Conservation (phyloP, 768 basidiomycete species). For the Suillus brevipes region DNA sequence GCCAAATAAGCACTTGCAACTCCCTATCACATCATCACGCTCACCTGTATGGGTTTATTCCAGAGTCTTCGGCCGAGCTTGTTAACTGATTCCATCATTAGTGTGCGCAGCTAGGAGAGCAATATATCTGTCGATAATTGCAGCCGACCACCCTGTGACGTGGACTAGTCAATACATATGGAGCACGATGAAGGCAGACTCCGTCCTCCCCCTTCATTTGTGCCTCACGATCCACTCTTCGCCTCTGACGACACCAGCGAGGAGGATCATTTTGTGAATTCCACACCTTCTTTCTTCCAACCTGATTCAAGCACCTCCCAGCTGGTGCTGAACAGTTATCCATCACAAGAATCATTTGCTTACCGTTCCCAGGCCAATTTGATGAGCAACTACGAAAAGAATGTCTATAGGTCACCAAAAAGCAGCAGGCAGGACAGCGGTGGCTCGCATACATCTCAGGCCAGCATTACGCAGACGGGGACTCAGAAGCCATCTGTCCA, state of each 20-base stretch:
- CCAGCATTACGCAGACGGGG: constrained; percentile 14
- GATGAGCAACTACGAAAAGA: constrained; percentile 20
- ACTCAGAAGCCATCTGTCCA: constrained; percentile 48
- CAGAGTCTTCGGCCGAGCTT: neutral
- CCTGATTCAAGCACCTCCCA: constrained; percentile 36
- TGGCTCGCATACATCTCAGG: constrained; percentile 14
- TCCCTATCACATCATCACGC: neutral
- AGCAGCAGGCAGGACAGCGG: constrained; percentile 14
- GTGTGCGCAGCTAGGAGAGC: neutral
- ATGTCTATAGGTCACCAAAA: neutral
- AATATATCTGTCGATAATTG: constrained; percentile 1
- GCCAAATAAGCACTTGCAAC: neutral
- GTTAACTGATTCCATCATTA: neutral
- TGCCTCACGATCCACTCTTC: constrained; percentile 16
- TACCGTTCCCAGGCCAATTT: constrained; percentile 25
- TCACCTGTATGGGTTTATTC: neutral
- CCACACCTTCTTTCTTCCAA: constrained; percentile 39
- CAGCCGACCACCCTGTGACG: constrained; percentile 9
- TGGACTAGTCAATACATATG: neutral
- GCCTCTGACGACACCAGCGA: constrained; percentile 18
- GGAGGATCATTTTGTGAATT: constrained; percentile 14
- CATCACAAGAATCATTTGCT: constrained; percentile 23
- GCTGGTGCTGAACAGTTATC: constrained; percentile 23
- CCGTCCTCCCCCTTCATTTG: constrained; percentile 15
- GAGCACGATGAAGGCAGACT: constrained; percentile 15